Percentiles rank a stretch among this genome's conserved stretches.
phyloP scores from a whole-genome alignment of 148 eudicot genomes.

The Amaranthus palmeri region DNA sequence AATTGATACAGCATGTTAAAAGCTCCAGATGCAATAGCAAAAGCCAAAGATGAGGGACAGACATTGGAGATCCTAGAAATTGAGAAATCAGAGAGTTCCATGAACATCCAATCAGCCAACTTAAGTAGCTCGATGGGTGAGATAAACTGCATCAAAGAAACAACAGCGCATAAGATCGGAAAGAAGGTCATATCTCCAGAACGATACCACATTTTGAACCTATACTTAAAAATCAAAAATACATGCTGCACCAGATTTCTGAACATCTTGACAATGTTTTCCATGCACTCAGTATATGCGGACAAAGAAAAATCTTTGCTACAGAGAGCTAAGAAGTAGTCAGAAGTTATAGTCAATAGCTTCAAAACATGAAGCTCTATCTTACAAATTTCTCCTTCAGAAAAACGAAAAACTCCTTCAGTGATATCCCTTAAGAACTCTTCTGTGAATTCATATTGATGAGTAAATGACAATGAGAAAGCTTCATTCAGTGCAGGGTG shows the following conservation, averaged over 20 bases:
- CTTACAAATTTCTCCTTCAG: slow-evolving; percentile 40
- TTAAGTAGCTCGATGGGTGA: slow-evolving; percentile 79
- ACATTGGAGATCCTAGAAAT: slow-evolving; percentile 23
- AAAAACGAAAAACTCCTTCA: slow-evolving; percentile 30
- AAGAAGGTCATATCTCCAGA: slow-evolving; percentile 40
- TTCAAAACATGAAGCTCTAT: slow-evolving; percentile 42
- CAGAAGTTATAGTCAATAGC: slow-evolving; percentile 47
- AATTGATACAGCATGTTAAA: slow-evolving; percentile 46
- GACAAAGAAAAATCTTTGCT: slow-evolving; percentile 19
- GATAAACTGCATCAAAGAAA: slow-evolving; percentile 48
- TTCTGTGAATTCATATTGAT: slow-evolving; percentile 31
- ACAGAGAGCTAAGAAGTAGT: slow-evolving; percentile 32
- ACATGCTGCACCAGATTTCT: slow-evolving; percentile 40
- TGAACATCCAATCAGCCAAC: slow-evolving; percentile 62
- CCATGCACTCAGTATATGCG: slow-evolving; percentile 26
- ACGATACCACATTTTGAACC: slow-evolving; percentile 40
- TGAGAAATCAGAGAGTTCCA: slow-evolving; percentile 29
- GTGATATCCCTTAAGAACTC: slow-evolving; percentile 33
- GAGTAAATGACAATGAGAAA: slow-evolving; percentile 40
- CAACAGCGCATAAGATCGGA: slow-evolving; percentile 50
- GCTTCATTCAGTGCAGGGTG: slow-evolving; percentile 62
- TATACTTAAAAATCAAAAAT: slow-evolving; percentile 37
- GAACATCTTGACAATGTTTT: slow-evolving; percentile 32
- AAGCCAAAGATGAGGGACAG: slow-evolving; percentile 50
- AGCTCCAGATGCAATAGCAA: slow-evolving; percentile 55